Base-by-base conservation (phyloP, 2,329 filamentous ascomycete species). In the Colletotrichum endophyticum region DNA sequence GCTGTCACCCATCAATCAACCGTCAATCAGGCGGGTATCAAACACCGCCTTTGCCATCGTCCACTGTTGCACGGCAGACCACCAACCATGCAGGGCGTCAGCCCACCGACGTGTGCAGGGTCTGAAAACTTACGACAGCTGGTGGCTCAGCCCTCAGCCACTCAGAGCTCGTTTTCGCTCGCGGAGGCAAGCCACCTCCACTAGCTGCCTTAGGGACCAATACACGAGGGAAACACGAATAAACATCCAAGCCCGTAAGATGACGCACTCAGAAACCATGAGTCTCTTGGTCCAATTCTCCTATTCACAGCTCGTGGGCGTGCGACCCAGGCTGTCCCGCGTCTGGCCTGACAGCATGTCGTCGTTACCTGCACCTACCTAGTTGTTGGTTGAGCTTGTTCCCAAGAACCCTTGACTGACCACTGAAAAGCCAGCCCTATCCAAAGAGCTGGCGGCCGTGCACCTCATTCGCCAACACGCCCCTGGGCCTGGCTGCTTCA, bases 91-190 rank as follows among this genome's bases (percentile, higher is more conserved):
- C 63, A 32, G 36, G 16, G 27, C 44, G 44, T 72, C 73, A 73
- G 70, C 59, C 56, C 63, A 73, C 57, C 56, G 39, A 75, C 39
- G 57, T 12, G 28, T 64, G 59, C 73, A 76, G 70, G 68, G 64
- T 56, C 30, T 59, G 63, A 68, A 64, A 57, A 76, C 70, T 76
- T 68, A 73, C 73, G 73, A 73, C 70, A 69, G n/a, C 59, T 36
- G 64, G 73, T 76, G 73, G 73, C 73, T 76, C 73, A 66, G 73
- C 73, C 9, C 64, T 64, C 73, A 73, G 63, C 73, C 70, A 69
- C 73, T 66, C 13, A 73, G 27, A 56, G 64, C 27, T 28, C 16
- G 44, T 30, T 19, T 28, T n/a, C 34, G n/a, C 13, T 73, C 49
- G 39, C 30, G 73, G 44, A 53, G 28, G 70, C 59, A 66, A 53